Conservation (phyloP, 805 yeast species). For the Saccharomycopsis babjevae region DNA sequence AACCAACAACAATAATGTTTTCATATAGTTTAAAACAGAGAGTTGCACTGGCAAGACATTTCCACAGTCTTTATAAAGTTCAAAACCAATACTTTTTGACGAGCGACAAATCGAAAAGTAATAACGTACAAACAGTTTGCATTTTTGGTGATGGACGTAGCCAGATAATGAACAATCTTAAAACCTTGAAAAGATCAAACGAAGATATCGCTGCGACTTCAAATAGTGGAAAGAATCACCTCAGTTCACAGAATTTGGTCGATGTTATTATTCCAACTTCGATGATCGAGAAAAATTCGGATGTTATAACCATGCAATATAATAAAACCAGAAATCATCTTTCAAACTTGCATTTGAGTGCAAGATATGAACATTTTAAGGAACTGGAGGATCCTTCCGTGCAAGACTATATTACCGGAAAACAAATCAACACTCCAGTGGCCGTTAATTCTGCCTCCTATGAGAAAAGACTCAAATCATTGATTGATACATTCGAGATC, state of each 20-base stretch:
- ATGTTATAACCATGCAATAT: background rate
- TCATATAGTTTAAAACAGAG: background rate
- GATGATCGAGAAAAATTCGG: background rate
- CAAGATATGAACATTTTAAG: constrained; percentile 79
- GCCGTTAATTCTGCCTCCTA: constrained; percentile 47
- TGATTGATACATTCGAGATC: constrained; percentile 40
- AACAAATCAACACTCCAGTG: background rate
- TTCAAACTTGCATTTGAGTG: constrained; percentile 56
- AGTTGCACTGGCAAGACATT: background rate
- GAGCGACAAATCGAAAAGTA: background rate
- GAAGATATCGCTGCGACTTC: no score
- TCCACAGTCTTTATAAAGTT: background rate
- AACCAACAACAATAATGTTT: no score
- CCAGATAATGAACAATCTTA: background rate
- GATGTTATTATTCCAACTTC: background rate
- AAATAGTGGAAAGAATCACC: no score
- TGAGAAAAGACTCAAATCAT: constrained; percentile 30
- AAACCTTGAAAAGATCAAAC: background rate
- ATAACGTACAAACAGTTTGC: background rate
- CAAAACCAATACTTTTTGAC: background rate
- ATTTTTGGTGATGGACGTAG: background rate
- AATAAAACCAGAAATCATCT: background rate
- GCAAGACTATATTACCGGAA: constrained; percentile 6
- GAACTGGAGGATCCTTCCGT: constrained; percentile 69
- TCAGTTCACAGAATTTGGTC: background rate